Percentiles rank a stretch among this genome's conserved stretches.
These are phyloP conservation scores for Amphirosellinia nigrospora DNA, from an alignment of 495 filamentous ascomycete species.

Conservation along the genomic window DNA sequence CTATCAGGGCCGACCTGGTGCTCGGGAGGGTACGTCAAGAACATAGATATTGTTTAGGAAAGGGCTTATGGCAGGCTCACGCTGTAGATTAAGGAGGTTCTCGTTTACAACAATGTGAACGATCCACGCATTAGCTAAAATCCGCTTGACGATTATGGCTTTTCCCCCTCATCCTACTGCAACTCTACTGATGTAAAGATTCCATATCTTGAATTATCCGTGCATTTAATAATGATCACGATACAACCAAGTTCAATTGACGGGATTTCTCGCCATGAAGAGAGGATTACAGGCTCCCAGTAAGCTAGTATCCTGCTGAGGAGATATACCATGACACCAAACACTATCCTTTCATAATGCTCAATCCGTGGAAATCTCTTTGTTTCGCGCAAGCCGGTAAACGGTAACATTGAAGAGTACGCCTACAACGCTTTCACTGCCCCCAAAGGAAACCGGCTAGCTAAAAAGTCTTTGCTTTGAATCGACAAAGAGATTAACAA, in stretches of 20 bases:
- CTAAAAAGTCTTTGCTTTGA: background rate
- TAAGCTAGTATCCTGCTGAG: background rate
- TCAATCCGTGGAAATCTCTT: background rate
- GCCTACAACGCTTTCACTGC: background rate
- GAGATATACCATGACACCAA: too few species aligned
- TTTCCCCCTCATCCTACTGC: background rate
- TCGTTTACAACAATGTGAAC: background rate
- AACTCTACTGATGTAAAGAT: background rate
- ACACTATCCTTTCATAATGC: background rate
- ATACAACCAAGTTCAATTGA: background rate
- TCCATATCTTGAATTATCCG: background rate
- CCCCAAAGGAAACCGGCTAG: background rate
- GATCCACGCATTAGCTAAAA: background rate
- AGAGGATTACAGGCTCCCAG: background rate
- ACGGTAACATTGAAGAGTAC: background rate
- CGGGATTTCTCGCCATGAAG: background rate
- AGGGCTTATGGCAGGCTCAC: background rate
- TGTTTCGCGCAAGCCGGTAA: conserved; percentile 13
- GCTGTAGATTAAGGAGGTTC: too few species aligned
- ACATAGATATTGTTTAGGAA: background rate
- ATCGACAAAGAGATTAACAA: conserved; percentile 3
- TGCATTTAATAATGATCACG: background rate
- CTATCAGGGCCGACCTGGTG: background rate
- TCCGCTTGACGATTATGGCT: background rate
- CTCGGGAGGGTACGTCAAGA: background rate